Evolutionary conservation across 1,284 basidiomycete genomes (phyloP).

Genomic region (Sanghuangporus baumii): DNA sequence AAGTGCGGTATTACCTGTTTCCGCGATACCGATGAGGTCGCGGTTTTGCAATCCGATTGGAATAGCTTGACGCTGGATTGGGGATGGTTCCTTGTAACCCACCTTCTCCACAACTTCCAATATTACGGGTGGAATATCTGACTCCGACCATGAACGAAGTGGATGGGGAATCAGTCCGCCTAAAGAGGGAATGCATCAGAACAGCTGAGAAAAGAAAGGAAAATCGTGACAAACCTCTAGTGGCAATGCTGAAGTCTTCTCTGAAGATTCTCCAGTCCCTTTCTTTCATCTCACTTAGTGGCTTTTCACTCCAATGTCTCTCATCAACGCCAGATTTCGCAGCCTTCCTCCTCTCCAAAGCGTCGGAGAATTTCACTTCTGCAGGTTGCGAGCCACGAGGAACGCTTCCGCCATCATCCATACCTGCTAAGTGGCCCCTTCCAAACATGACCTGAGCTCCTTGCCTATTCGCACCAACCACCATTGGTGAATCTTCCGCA

Average conservation of each 20-base stretch:
- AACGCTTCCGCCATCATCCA: conserved; percentile 67
- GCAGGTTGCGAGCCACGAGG: conserved; percentile 27
- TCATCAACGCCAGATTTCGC: conserved; percentile 81
- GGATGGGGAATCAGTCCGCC: conserved; percentile 93
- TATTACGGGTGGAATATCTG: conserved; percentile 73
- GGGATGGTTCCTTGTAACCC: conserved; percentile 95
- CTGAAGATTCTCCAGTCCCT: conserved; percentile 99
- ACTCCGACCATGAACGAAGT: conserved; percentile 89
- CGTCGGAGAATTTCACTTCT: conserved; percentile 63
- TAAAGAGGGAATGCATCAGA: conserved; percentile 25
- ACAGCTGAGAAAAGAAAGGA: not conserved
- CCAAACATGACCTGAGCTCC: conserved; percentile 86
- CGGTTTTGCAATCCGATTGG: conserved; percentile 95
- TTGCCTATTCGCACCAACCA: conserved; percentile 61
- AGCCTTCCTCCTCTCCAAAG: conserved; percentile 78
- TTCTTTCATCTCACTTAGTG: conserved; percentile 90
- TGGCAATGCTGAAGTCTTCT: conserved; percentile 96
- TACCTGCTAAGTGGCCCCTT: conserved; percentile 75
- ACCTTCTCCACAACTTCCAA: conserved; percentile 83
- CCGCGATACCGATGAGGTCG: conserved; percentile 97
- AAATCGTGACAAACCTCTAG: conserved; percentile 54
- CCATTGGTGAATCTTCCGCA: conserved; percentile 57
- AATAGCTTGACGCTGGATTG: conserved; percentile 97
- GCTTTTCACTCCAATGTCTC: conserved; percentile 97
- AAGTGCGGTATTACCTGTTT: conserved; percentile 62